These are phyloP conservation scores for Pseudogymnoascus sp. DNA, from an alignment of 2,329 filamentous ascomycete genomes.

Conservation along the genomic window DNA sequence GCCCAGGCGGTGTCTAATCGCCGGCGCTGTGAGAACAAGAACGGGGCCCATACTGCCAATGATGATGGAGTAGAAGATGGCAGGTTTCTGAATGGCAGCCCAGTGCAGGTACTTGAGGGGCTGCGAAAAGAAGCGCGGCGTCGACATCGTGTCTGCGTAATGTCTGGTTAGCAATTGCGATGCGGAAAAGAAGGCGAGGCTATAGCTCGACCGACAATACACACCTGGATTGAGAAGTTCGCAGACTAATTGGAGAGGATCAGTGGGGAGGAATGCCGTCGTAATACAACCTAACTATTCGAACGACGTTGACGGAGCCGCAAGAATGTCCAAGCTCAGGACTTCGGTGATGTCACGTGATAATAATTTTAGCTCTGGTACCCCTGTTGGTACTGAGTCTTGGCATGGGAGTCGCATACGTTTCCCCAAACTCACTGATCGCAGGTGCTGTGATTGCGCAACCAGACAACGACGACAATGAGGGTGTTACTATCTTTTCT, in stretches of 20 bases:
- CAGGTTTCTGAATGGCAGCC: slow-evolving; percentile 80
- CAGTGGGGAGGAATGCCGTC: neutral
- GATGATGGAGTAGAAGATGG: slow-evolving; percentile 79
- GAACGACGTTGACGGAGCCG: slow-evolving; percentile 5
- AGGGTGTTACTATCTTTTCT: slow-evolving; percentile 66
- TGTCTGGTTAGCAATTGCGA: neutral
- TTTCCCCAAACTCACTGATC: slow-evolving; percentile 27
- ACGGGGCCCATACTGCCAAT: slow-evolving; percentile 68
- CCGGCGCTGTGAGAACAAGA: slow-evolving; percentile 62
- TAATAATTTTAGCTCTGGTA: neutral
- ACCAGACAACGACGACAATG: slow-evolving; percentile 46
- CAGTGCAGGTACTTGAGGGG: slow-evolving; percentile 83
- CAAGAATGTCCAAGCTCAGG: slow-evolving; percentile 1
- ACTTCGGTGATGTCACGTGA: neutral
- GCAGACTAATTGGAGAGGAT: slow-evolving; percentile 3
- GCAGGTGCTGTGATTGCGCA: slow-evolving; percentile 15
- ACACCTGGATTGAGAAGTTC: neutral
- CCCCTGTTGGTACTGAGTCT: slow-evolving; percentile 17
- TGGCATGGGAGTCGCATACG: slow-evolving; percentile 27
- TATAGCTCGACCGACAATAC: neutral
- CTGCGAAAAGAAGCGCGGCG: slow-evolving; percentile 73
- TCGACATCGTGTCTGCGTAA: slow-evolving; percentile 48
- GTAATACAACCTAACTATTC: slow-evolving; percentile 6
- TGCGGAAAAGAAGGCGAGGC: neutral
- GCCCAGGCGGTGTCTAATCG: slow-evolving; percentile 64